Evolutionary conservation across 768 basidiomycete species (phyloP).

Genomic region (Leccinum longicurvipes): DNA sequence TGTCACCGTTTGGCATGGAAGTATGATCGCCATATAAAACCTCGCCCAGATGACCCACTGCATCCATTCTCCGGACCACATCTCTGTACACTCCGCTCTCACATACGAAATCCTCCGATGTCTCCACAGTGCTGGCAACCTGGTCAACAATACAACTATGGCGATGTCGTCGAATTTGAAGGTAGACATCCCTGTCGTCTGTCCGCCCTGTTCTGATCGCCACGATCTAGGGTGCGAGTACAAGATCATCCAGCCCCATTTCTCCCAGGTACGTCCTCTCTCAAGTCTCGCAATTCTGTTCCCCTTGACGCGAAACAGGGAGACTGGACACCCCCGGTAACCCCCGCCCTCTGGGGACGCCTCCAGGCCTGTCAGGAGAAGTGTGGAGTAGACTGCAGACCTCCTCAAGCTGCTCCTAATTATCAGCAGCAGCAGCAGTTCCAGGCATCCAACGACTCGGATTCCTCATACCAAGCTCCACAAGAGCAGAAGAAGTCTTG

Average conservation of each 20-base stretch:
- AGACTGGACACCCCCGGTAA: conserved; percentile 63
- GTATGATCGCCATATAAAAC: conserved; percentile 25
- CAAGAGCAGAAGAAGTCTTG: conserved; percentile 53
- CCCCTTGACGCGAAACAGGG: conserved; percentile 35
- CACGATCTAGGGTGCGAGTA: conserved; percentile 43
- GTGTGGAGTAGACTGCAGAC: conserved; percentile 18
- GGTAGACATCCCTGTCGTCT: conserved; percentile 34
- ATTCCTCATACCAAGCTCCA: conserved; percentile 21
- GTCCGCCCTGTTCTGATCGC: conserved; percentile 6
- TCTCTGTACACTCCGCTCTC: conserved; percentile 5
- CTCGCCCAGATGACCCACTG: neutral
- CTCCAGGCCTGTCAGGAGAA: conserved; percentile 34
- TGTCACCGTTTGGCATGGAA: conserved; percentile 1
- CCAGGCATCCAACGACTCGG: conserved; percentile 21
- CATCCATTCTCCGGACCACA: neutral
- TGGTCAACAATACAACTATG: conserved; percentile 54
- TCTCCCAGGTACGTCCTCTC: conserved; percentile 50
- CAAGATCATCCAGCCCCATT: conserved; percentile 71
- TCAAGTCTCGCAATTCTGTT: neutral
- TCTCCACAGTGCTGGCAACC: conserved; percentile 56
- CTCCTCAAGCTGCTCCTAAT: neutral
- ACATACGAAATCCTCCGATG: conserved; percentile 32
- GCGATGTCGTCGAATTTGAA: conserved; percentile 53
- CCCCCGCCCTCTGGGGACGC: conserved; percentile 68
- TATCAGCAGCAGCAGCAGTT: conserved; percentile 27